Evolutionary conservation across 2,329 filamentous ascomycete genomes (phyloP).

Genomic region (Fusarium pseudocircinatum): DNA sequence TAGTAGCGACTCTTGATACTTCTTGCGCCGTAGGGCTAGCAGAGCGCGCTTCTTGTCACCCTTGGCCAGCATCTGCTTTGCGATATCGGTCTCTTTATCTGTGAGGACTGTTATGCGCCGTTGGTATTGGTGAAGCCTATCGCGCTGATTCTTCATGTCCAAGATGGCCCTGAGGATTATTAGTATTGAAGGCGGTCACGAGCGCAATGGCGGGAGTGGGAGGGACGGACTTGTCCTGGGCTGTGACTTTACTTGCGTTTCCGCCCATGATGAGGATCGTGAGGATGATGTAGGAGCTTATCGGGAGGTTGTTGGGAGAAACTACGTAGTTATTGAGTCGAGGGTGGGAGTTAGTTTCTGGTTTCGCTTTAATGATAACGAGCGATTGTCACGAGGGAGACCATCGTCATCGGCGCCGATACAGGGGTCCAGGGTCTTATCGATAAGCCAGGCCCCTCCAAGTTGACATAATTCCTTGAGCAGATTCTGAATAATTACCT

Average conservation of each 20-base stretch:
- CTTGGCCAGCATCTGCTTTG: slow-evolving; percentile 80
- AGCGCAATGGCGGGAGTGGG: slow-evolving; percentile 21
- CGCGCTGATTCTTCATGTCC: slow-evolving; percentile 96
- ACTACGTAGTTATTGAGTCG: too few relatives aligned
- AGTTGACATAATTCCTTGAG: not conserved
- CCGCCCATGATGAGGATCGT: slow-evolving; percentile 59
- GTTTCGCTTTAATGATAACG: slow-evolving; percentile 12
- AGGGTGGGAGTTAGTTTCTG: too few relatives aligned
- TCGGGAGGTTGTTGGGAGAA: not conserved
- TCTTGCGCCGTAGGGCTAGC: slow-evolving; percentile 90
- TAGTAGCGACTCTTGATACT: slow-evolving; percentile 93
- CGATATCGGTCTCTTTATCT: slow-evolving; percentile 85
- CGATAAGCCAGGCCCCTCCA: slow-evolving; percentile 35
- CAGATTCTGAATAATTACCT: not conserved
- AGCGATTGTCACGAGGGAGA: slow-evolving; percentile 41
- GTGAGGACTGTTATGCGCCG: slow-evolving; percentile 88
- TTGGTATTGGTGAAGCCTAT: slow-evolving; percentile 97
- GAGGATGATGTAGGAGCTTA: not conserved
- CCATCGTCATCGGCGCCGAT: slow-evolving; percentile 41
- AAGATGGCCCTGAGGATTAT: slow-evolving; percentile 80
- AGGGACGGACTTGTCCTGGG: slow-evolving; percentile 81
- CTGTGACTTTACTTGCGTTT: slow-evolving; percentile 66
- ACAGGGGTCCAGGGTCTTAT: slow-evolving; percentile 35
- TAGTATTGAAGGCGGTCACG: slow-evolving; percentile 23
- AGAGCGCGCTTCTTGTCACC: slow-evolving; percentile 85